phyloP scores from a whole-genome alignment of 1,284 basidiomycete species.

The Moesziomyces parantarcticus region DNA sequence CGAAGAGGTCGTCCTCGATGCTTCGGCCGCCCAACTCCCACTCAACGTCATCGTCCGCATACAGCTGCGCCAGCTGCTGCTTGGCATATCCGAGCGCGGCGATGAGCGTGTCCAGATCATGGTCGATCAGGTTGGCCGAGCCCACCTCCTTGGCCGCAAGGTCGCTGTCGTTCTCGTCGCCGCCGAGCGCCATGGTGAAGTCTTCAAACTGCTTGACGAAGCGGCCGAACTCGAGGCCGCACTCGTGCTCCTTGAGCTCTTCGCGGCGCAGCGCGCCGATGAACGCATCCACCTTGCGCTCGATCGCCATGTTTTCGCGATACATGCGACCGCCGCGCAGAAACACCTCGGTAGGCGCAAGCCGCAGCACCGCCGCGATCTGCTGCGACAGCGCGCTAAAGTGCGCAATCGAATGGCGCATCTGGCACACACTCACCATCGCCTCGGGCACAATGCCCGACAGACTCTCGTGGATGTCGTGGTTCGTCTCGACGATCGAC shows the following conservation, averaged over 20 bases:
- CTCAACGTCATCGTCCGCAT: conserved; percentile 50
- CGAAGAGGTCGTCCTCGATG: conserved; percentile 52
- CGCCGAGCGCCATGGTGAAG: conserved; percentile 67
- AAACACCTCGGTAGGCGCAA: conserved; percentile 57
- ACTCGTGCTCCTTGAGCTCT: conserved; percentile 91
- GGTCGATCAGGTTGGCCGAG: conserved; percentile 58
- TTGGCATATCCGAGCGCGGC: conserved; percentile 60
- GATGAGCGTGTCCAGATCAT: conserved; percentile 65
- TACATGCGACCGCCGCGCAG: conserved; percentile 78
- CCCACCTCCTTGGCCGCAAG: conserved; percentile 64
- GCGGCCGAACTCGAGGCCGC: conserved; percentile 84
- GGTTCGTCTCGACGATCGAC: conserved; percentile 53
- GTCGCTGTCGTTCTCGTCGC: conserved; percentile 73
- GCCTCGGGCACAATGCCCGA: conserved; percentile 52
- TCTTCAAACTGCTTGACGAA: conserved; percentile 61
- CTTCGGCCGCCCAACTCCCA: conserved; percentile 50
- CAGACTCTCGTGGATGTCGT: conserved; percentile 59
- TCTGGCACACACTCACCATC: conserved; percentile 58
- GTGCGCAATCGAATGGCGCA: conserved; percentile 63
- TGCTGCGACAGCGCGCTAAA: conserved; percentile 60
- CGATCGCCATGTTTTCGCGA: conserved; percentile 81
- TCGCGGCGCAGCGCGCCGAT: conserved; percentile 83
- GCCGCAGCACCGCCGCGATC: conserved; percentile 59
- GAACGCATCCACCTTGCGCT: conserved; percentile 90
- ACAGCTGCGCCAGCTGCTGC: conserved; percentile 52